A percentile compares a stretch with the other conserved stretches of the same genome.
phyloP scores from a whole-genome alignment of 495 filamentous ascomycete species.

The Trypethelium eluteriae region DNA sequence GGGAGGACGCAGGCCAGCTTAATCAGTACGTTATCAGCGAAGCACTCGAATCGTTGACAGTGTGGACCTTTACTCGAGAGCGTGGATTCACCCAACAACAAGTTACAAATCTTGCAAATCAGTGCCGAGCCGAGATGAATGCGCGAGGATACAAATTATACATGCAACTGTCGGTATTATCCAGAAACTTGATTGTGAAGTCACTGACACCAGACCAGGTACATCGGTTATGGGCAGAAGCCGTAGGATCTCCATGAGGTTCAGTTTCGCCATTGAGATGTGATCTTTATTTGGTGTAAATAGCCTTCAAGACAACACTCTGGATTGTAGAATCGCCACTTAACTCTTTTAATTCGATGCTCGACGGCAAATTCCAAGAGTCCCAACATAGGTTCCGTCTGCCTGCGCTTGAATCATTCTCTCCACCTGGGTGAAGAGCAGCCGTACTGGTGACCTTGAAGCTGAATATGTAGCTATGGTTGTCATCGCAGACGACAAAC shows the following conservation, averaged over 20 bases:
- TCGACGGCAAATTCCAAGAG: background rate
- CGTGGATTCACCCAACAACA: constrained; percentile 25
- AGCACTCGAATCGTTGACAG: constrained; percentile 29
- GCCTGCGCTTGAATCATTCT: background rate
- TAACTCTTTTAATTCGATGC: background rate
- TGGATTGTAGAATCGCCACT: background rate
- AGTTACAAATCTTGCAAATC: constrained; percentile 23
- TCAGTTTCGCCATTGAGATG: background rate
- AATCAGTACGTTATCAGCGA: constrained; percentile 24
- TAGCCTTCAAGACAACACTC: background rate
- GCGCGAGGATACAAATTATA: constrained; percentile 28
- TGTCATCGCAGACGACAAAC: background rate
- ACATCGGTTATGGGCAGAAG: constrained; percentile 1
- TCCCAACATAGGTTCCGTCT: background rate
- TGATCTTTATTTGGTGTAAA: background rate
- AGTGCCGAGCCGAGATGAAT: constrained; percentile 24
- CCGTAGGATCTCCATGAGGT: background rate
- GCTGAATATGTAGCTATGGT: background rate
- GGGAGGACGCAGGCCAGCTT: constrained; percentile 22
- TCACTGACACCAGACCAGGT: background rate
- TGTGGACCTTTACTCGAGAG: constrained; percentile 28
- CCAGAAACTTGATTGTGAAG: background rate
- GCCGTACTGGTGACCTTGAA: background rate
- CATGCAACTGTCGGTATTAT: constrained; percentile 29
- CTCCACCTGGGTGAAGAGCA: background rate